These are phyloP conservation scores for Quillaja saponaria DNA, from an alignment of 306 rosid genomes.

Conservation along the genomic window DNA sequence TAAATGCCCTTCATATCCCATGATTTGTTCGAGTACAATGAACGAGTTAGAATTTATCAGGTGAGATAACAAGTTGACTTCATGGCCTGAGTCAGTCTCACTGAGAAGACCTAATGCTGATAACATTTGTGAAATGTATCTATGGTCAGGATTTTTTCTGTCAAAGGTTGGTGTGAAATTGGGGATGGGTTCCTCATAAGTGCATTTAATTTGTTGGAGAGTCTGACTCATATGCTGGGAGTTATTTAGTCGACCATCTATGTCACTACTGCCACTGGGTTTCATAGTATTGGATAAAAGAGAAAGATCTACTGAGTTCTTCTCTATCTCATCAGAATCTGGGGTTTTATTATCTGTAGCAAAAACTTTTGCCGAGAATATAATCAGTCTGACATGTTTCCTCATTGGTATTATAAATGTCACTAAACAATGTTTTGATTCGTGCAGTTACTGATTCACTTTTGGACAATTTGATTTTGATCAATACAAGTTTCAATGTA, in stretches of 20 bases:
- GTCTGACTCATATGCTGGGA: constrained; percentile 47
- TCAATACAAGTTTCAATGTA: constrained; percentile 4
- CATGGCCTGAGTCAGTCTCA: constrained; percentile 44
- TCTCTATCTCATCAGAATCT: constrained; percentile 42
- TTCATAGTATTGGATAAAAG: constrained; percentile 38
- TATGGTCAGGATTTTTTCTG: constrained; percentile 58
- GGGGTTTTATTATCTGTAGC: constrained; percentile 50
- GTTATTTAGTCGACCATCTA: constrained; percentile 37
- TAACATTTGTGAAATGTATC: constrained; percentile 67
- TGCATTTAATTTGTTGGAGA: constrained; percentile 36
- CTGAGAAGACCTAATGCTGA: constrained; percentile 59
- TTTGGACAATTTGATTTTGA: constrained; percentile 3
- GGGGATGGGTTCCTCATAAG: constrained; percentile 35
- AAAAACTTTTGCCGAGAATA: constrained; percentile 37
- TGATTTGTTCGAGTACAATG: constrained; percentile 61
- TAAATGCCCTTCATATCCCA: constrained; percentile 29
- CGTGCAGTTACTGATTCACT: not conserved
- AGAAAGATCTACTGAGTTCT: constrained; percentile 33
- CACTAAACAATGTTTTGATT: constrained; percentile 1
- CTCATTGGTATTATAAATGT: constrained; percentile 4
- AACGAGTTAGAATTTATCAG: constrained; percentile 58
- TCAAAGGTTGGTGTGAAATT: constrained; percentile 26
- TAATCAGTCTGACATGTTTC: constrained; percentile 7
- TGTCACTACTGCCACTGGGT: constrained; percentile 38
- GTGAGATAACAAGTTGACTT: constrained; percentile 44